Base-by-base conservation (phyloP, 306 rosid species). In the Carpinus fangiana region DNA sequence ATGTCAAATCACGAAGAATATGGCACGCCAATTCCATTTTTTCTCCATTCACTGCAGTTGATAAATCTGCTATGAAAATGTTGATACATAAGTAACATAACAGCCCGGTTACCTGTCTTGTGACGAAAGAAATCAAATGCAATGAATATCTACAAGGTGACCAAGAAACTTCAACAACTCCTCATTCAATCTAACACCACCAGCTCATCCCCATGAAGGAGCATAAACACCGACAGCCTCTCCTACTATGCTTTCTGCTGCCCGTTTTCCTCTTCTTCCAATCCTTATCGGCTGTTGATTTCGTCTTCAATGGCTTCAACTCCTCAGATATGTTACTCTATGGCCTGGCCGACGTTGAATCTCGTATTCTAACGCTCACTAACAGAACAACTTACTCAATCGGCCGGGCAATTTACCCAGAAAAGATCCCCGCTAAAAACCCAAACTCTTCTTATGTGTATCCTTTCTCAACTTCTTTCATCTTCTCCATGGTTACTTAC, bases 381-480 rank as follows among this genome's bases (percentile, higher is more conserved):
- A 87, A 94, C 75, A 18, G 62, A 12, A 82, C 91, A 60, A 5
- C 13, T 20, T 90, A 87, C 88, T 79, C 94, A 1, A 74, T 89
- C 9, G 97, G 98, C 14, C 90, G 98, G 43, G 96, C 93, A 62
- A 86, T 94, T 0, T 89, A 76, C 87, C 76, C 69, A 0, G 0
- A 36, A 23, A 90, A 85, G 46, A 75, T 94, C 75, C 90, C 81
- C 28, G 50, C 96, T 0, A 94, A 86, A 46, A 5, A 5, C 4
- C 87, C 89, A 0, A 83, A 85, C 60, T 85, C 96, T 67, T 82
- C 94, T 1, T 46, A 8, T 7, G 80, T 89, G 0, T n/a, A 34
- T 18, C 93, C 95, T 26, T 94, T 94, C 62, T 92, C 97, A 16
- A 88, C 97, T 70, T 94, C 97, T 12, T 94, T 94, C 90, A 84